Evolutionary conservation across 2,329 filamentous ascomycete genomes (phyloP), one percentile per base, ranked within the genome.

Genomic region (Gyromitra esculenta): DNA sequence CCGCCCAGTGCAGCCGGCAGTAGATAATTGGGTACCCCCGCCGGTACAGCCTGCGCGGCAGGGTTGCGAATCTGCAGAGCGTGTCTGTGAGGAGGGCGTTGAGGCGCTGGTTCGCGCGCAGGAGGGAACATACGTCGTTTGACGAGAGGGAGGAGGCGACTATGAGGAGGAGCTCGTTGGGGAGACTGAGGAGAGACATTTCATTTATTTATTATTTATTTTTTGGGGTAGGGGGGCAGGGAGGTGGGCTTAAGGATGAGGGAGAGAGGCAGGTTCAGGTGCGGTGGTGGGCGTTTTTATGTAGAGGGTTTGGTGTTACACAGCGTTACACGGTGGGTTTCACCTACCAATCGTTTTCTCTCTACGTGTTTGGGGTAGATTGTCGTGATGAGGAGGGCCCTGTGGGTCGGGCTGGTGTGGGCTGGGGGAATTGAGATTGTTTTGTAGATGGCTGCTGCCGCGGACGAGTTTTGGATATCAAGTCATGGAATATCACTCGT

Each of bases 101-200:
- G 56, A 65, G 35, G 37, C 25, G 25, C 25, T 31, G 2, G 25
- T 31, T 31, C 4, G 25, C 25, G 25, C 25, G 25, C 1, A 54
- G 54, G 54, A 73, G 52, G 18, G 45, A 52, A 13, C n/a, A 54
- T 41, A 63, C 9, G 31, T 41, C 43, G 11, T 48, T 8, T 1
- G 21, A 41, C 1, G 25, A 18, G 25, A 75, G 54, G 5, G 25
- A 15, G 9, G 67, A 52, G 73, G 41, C 15, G 35, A 60, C 65
- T 15, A 65, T 43, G 18, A 65, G 15, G 41, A 75, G 50, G 65
- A 72, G 57, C 50, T 75, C 67, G 39, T 52, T 59, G n/a, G 67
- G 65, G 0, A 71, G 67, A 7, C 13, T 6, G 37, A 57, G 73
- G 50, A 75, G 35, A 3, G 66, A 60, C 62, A 65, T 71, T 18